Percentiles rank a stretch among this genome's conserved stretches.
These are phyloP conservation scores for Fraxinus americana DNA, from an alignment of 257 asterid genomes.

Conservation along the genomic window DNA sequence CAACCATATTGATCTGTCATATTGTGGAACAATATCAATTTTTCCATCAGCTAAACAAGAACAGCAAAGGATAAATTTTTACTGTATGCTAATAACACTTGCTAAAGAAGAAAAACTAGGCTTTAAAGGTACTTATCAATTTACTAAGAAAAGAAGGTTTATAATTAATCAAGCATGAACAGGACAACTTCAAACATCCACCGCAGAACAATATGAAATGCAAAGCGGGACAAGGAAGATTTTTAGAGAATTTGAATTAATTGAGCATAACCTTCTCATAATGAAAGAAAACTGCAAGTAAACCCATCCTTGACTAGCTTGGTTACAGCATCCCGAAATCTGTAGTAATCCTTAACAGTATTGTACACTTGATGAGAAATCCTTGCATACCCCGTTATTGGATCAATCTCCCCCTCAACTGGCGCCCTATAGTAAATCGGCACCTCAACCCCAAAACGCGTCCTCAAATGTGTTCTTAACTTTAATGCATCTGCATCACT, in stretches of 20 bases:
- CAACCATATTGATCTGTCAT: neutral
- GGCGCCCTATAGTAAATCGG: constrained; percentile 70
- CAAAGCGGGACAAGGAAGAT: constrained; percentile 1
- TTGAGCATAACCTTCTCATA: constrained; percentile 9
- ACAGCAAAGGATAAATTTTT: neutral
- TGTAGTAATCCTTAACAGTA: constrained; percentile 60
- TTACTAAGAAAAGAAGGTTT: neutral
- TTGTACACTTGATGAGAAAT: constrained; percentile 93
- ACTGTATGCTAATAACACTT: neutral
- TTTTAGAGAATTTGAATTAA: constrained; percentile 4
- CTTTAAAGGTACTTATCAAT: neutral
- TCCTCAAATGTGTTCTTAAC: constrained; percentile 73
- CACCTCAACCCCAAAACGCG: constrained; percentile 62
- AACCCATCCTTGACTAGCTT: constrained; percentile 56
- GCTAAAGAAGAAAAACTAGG: neutral
- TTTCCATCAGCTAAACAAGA: neutral
- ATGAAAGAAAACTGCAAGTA: constrained; percentile 29
- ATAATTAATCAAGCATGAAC: neutral
- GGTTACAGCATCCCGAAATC: constrained; percentile 73
- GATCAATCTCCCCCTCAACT: constrained; percentile 49
- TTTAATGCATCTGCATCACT: constrained; percentile 56
- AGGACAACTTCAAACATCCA: neutral
- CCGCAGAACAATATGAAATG: neutral
- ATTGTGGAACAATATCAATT: neutral
- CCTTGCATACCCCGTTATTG: constrained; percentile 78